Evolutionary conservation across 2,329 filamentous ascomycete genomes (phyloP).

Genomic region (Paracoccidioides brasiliensis): DNA sequence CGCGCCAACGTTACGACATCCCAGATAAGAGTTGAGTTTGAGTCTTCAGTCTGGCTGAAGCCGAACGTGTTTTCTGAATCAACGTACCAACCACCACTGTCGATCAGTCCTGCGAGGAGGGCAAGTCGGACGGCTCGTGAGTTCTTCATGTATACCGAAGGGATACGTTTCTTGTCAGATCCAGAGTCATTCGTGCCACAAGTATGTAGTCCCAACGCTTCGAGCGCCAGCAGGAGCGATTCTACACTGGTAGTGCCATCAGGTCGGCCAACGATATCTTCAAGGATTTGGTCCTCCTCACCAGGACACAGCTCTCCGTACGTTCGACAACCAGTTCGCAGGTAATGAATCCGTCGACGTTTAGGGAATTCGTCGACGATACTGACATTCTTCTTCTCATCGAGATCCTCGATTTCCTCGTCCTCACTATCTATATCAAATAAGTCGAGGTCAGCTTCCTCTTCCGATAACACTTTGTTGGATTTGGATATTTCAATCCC

Average conservation of each 20-base stretch:
- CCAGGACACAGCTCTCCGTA: slow-evolving; percentile 8
- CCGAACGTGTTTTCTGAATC: slow-evolving; percentile 7
- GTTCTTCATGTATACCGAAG: slow-evolving; percentile 10
- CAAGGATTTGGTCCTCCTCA: slow-evolving; percentile 8
- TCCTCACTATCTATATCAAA: not conserved
- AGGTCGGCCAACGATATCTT: slow-evolving; percentile 3
- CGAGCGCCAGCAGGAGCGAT: slow-evolving; percentile 5
- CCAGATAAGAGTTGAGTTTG: slow-evolving; percentile 8
- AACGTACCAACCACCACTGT: slow-evolving; percentile 9
- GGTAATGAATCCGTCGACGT: slow-evolving; percentile 1
- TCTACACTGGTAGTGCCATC: slow-evolving; percentile 2
- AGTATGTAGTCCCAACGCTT: not conserved
- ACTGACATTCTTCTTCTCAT: not conserved
- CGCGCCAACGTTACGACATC: slow-evolving; percentile 9
- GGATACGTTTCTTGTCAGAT: slow-evolving; percentile 6
- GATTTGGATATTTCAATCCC: not conserved
- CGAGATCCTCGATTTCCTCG: not conserved
- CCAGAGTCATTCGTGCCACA: not conserved
- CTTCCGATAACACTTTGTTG: not conserved
- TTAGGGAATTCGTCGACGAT: not conserved
- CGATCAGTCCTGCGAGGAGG: slow-evolving; percentile 9
- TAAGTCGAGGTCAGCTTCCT: not conserved
- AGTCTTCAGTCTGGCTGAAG: slow-evolving; percentile 8
- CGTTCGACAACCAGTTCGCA: slow-evolving; percentile 6
- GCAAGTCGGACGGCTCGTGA: slow-evolving; percentile 9